Conservation (phyloP, 2,329 filamentous ascomycete species). For the Trichoderma breve region DNA sequence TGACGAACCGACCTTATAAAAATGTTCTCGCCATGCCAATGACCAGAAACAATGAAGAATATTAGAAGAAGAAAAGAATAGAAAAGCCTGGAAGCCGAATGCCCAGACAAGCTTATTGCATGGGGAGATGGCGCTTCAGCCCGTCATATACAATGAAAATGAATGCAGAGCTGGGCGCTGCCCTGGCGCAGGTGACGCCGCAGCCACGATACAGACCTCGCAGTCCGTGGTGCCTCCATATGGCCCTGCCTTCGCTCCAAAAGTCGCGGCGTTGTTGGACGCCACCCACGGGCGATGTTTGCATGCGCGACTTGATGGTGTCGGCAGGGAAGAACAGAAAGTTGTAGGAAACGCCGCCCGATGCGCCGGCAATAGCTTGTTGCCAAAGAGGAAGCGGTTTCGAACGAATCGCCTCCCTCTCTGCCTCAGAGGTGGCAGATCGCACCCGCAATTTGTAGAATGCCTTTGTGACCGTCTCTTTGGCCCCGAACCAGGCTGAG, state of each 20-base stretch:
- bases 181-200: conserved; percentile 84
- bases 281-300: conserved; percentile 72
- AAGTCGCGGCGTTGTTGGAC: conserved; percentile 63
- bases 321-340: conserved; percentile 97
- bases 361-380: conserved; percentile 82
- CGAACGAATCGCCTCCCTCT: conserved; percentile 42
- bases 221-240: conserved; percentile 83
- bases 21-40: neutral
- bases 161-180: conserved; percentile 93
- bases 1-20: neutral
- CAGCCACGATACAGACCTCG: conserved; percentile 90
- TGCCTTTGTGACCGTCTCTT: conserved; percentile 73
- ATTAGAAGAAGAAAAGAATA: conserved; percentile 14
- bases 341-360: conserved; percentile 91
- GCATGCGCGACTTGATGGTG: conserved; percentile 96
- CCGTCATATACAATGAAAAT: conserved; percentile 96
- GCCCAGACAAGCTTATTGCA: conserved; percentile 35
- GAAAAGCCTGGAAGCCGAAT: neutral
- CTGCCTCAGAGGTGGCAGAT: conserved; percentile 37
- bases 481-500: conserved; percentile 91
- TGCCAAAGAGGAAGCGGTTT: conserved; percentile 74
- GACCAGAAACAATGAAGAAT: conserved; percentile 21
- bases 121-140: conserved; percentile 66
- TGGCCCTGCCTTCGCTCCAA: conserved; percentile 62
- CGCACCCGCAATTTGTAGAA: conserved; percentile 61